Evolutionary conservation across 1,139 yeast species (phyloP).

Genomic region (Lodderomyces elongisporus): DNA sequence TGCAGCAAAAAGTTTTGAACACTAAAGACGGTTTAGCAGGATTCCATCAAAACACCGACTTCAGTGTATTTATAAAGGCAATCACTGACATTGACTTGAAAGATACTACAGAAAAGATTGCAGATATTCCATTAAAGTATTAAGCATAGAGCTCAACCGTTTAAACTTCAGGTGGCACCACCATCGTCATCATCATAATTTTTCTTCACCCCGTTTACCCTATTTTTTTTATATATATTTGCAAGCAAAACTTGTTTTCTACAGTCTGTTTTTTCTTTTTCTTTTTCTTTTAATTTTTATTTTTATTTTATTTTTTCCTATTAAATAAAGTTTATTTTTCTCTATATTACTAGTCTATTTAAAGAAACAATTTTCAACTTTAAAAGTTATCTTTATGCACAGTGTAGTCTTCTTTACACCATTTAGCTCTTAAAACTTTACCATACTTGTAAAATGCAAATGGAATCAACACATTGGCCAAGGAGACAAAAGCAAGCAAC

Average conservation of each 20-base stretch:
- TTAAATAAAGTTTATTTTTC: too few relatives aligned
- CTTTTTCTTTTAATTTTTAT: too few relatives aligned
- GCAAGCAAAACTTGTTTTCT: too few relatives aligned
- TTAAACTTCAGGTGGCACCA: too few relatives aligned
- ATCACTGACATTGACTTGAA: constrained; percentile 51
- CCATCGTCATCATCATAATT: too few relatives aligned
- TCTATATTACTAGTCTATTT: too few relatives aligned
- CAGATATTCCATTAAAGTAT: constrained; percentile 37
- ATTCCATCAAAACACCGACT: constrained; percentile 77
- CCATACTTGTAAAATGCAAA: constrained; percentile 73
- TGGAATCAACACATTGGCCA: constrained; percentile 82
- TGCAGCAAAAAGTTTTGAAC: constrained; percentile 30
- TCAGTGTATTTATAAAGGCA: constrained; percentile 64
- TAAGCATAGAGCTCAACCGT: too few relatives aligned
- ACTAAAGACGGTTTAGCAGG: constrained; percentile 52
- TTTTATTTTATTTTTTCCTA: too few relatives aligned
- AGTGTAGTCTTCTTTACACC: constrained; percentile 64
- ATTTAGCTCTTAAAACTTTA: constrained; percentile 52
- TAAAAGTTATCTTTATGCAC: constrained; percentile 8
- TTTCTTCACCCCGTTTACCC: too few relatives aligned
- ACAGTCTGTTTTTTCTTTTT: too few relatives aligned
- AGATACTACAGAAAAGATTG: constrained; percentile 45
- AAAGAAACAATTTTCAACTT: too few relatives aligned
- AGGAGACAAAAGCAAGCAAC: constrained; percentile 75
- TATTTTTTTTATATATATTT: too few relatives aligned